phyloP scores from a whole-genome alignment of 2,329 filamentous ascomycete species.

The Lasiodiplodia hormozganensis region DNA sequence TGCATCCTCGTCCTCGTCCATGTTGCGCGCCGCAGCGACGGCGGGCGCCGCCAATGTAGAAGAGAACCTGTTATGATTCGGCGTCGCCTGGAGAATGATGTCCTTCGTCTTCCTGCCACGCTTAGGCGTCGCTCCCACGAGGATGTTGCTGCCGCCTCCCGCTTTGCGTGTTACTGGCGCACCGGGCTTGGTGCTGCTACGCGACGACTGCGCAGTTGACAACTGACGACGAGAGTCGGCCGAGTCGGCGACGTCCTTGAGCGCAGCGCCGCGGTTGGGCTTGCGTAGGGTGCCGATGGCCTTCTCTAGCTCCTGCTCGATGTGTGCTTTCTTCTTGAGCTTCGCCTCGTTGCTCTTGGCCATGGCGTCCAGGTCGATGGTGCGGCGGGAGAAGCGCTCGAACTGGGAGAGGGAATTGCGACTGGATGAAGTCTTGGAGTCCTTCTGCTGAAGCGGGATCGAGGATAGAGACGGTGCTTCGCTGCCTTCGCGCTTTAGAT shows the following conservation, averaged over 20 bases:
- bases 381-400: constrained; percentile 56
- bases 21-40: constrained; percentile 34
- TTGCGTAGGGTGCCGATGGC: constrained; percentile 77
- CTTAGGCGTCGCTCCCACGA: constrained; percentile 54
- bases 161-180: constrained; percentile 15
- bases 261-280: constrained; percentile 75
- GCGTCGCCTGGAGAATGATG: constrained; percentile 32
- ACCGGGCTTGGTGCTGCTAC: background rate
- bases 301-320: constrained; percentile 74
- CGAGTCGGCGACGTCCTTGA: constrained; percentile 70
- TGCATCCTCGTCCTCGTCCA: constrained; percentile 27
- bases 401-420: constrained; percentile 49
- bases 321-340: constrained; percentile 68
- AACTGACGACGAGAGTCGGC: constrained; percentile 55
- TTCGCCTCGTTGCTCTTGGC: constrained; percentile 63
- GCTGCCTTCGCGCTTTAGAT: constrained; percentile 72
- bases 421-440: constrained; percentile 42
- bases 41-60: background rate
- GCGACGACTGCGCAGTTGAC: background rate
- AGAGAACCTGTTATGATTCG: background rate
- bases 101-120: constrained; percentile 42
- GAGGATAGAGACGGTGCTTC: constrained; percentile 61
- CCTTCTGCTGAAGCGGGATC: constrained; percentile 57
- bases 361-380: constrained; percentile 63
- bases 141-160: constrained; percentile 33